Evolutionary conservation across 2,329 filamentous ascomycete genomes (phyloP), one percentile per base, ranked within the genome.

Genomic region (Phialophora macrospora): DNA sequence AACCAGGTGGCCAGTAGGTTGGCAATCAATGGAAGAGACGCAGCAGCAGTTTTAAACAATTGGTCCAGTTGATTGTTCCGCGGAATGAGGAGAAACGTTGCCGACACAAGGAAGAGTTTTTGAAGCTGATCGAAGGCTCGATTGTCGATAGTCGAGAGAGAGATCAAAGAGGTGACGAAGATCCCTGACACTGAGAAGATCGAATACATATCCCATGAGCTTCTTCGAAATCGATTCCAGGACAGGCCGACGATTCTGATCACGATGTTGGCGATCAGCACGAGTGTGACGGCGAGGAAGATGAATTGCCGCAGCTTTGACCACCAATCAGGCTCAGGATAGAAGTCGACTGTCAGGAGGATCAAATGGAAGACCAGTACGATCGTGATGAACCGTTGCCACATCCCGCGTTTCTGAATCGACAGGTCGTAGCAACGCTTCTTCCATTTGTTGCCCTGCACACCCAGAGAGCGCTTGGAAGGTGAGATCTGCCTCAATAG

Each of bases 1-100:
- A 98, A 91, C 95, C 95, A 99, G 0, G 96, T 99, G 1, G 94
- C 94, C 46, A 99, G 82, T 51, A 99, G 82, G 74, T 97, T 99
- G 64, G 90, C 87, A 72, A 99, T 99, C 20, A 91, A 88, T 1
- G 91, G 90, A 72, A 99, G 80, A 87, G 92, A 96, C 60, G 94
- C 95, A 11, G 95, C 95, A 0, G 94, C 96, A 1, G 96, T 99
- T 78, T 99, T 99, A 87, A 99, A 99, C 0, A 99, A 87, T 76
- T 99, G 95, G 75, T 99, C 96, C 24, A 99, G 85, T 57, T 96
- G 93, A 73, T 99, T 96, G 76, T 99, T 99, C 59, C 96, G 87
- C 0, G 95, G 95, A 67, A 99, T 99, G 38, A 99, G 85, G 59
- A 99, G 83, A 8, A 98, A 84, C 2, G 95, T 89, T 62, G 98